Evolutionary conservation across 192 early-diverging fungal species (phyloP).

Genomic region (Coemansia sp.): DNA sequence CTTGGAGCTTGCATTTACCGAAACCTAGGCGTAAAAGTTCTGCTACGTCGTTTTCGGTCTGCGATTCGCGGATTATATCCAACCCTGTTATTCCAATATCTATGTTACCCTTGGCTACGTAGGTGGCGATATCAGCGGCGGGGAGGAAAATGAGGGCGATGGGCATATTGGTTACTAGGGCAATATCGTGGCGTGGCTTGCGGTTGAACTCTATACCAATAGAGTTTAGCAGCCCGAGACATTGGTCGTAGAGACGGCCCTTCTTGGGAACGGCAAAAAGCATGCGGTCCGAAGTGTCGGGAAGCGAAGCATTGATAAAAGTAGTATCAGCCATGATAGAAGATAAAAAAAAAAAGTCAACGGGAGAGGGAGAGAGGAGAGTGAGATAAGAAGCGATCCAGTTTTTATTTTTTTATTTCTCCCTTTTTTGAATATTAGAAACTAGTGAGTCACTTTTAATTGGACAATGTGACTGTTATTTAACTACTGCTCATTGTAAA

Average conservation of each 20-base stretch:
- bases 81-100: conserved; percentile 97
- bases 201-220: conserved; percentile 97
- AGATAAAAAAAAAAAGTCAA: conserved; percentile 1
- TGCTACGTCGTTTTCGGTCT: conserved; percentile 67
- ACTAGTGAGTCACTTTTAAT: neutral
- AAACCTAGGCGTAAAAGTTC: conserved; percentile 83
- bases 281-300: conserved; percentile 65
- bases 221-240: conserved; percentile 77
- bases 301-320: conserved; percentile 42
- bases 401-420: no score
- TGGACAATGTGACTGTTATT: no score
- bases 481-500: conserved; percentile 21
- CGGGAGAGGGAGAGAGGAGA: neutral
- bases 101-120: conserved; percentile 93
- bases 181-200: conserved; percentile 96
- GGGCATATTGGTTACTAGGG: conserved; percentile 90
- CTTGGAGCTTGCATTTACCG: conserved; percentile 90
- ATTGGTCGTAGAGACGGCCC: conserved; percentile 93
- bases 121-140: conserved; percentile 95
- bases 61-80: conserved; percentile 91
- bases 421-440: neutral
- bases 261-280: conserved; percentile 99
- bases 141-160: conserved; percentile 95
- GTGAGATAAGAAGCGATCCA: neutral
- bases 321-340: conserved; percentile 14